A percentile compares a stretch with the other conserved stretches of the same genome.
These are phyloP conservation scores for Aleurites moluccanus DNA, from an alignment of 441 rosid genomes.

Conservation along the genomic window DNA sequence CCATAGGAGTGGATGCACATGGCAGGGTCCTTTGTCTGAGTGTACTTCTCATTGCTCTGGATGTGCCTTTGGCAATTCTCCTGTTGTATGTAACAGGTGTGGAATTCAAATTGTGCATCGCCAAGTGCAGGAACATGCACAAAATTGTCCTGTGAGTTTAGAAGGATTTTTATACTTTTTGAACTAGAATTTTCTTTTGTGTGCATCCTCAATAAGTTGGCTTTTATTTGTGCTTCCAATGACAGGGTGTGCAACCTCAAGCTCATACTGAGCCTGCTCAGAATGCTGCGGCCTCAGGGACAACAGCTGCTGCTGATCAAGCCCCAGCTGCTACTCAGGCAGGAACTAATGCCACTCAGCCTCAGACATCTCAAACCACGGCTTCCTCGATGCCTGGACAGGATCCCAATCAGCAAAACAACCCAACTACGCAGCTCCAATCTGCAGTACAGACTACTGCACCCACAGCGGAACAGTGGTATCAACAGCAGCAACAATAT, in stretches of 20 bases:
- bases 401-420: constrained; percentile 37
- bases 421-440: constrained; percentile 40
- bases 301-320: constrained; percentile 34
- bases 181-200: background rate
- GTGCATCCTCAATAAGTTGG: background rate
- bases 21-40: constrained; percentile 73
- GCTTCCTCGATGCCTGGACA: constrained; percentile 37
- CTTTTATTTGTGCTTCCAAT: constrained; percentile 4
- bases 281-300: constrained; percentile 38
- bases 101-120: constrained; percentile 64
- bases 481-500: constrained; percentile 67
- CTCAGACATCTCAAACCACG: constrained; percentile 42
- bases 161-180: background rate
- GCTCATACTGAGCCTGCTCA: constrained; percentile 42
- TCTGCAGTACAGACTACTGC: constrained; percentile 41
- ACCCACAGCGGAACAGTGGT: constrained; percentile 62
- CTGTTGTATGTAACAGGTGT: constrained; percentile 72
- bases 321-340: constrained; percentile 38
- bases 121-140: constrained; percentile 79
- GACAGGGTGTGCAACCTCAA: constrained; percentile 64
- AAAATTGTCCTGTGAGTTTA: constrained; percentile 71
- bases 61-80: constrained; percentile 73
- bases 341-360: constrained; percentile 39
- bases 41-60: constrained; percentile 68
- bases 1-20: constrained; percentile 75